phyloP scores from a whole-genome alignment of 495 filamentous ascomycete species.

The Aspergillus carlsbadensis region DNA sequence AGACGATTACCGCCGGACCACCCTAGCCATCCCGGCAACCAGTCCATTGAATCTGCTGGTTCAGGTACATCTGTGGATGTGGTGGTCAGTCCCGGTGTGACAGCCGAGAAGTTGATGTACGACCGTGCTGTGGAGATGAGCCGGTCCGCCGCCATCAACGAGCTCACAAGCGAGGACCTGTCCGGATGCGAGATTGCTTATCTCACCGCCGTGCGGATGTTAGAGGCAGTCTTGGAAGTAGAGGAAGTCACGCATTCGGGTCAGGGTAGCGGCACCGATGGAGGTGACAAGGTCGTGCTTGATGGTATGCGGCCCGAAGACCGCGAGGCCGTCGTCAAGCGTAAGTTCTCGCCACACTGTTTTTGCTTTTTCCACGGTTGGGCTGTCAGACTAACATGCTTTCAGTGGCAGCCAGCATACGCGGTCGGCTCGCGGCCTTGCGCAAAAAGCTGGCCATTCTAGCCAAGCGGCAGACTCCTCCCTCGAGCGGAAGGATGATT shows the following conservation, averaged over 20 bases:
- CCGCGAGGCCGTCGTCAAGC: conserved; percentile 66
- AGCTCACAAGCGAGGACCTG: conserved; percentile 89
- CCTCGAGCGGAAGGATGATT: conserved; percentile 31
- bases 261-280: conserved; percentile 32
- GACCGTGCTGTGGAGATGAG: conserved; percentile 97
- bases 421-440: conserved; percentile 51
- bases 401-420: conserved; percentile 61
- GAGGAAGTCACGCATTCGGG: conserved; percentile 55
- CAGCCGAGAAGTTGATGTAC: conserved; percentile 96
- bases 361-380: background rate
- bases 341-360: conserved; percentile 44
- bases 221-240: conserved; percentile 88
- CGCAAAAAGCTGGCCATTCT: conserved; percentile 58
- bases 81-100: conserved; percentile 70
- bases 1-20: conserved; percentile 80
- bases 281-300: conserved; percentile 39
- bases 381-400: conserved; percentile 24
- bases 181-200: conserved; percentile 90
- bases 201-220: conserved; percentile 84
- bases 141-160: conserved; percentile 87
- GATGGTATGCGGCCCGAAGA: conserved; percentile 70
- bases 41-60: conserved; percentile 49
- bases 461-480: conserved; percentile 50
- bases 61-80: conserved; percentile 62
- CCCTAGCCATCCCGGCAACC: conserved; percentile 80